phyloP scores from a whole-genome alignment of 108 stramenopile species.

The Cylindrotheca fusiformis region DNA sequence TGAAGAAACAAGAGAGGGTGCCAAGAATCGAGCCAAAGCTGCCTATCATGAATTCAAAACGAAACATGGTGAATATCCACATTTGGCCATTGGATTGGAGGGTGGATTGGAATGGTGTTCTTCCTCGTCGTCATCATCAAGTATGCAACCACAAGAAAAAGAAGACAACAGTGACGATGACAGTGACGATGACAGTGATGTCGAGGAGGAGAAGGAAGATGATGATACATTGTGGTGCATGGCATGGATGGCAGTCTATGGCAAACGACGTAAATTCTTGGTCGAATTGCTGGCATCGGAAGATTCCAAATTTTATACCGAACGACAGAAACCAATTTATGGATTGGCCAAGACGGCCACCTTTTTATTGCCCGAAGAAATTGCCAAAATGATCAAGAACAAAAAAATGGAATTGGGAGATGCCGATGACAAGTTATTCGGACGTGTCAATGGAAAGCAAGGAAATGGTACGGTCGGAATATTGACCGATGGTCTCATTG shows the following conservation, averaged over 20 bases:
- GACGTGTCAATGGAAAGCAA: conserved; percentile 69
- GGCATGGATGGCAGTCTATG: conserved; percentile 92
- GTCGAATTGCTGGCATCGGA: conserved; percentile 26
- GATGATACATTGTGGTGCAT: conserved; percentile 70
- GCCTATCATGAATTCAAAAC: conserved; percentile 52
- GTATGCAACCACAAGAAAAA: conserved; percentile 11
- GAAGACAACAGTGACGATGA: conserved; percentile 2
- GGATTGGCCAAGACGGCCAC: conserved; percentile 73
- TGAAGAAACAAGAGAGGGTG: conserved; percentile 77
- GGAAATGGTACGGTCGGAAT: conserved; percentile 81
- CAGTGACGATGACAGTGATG: neutral
- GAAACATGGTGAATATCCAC: conserved; percentile 27
- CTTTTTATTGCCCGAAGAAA: conserved; percentile 73
- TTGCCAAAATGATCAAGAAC: conserved; percentile 57
- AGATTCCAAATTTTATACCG: conserved; percentile 11
- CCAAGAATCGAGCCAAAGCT: conserved; percentile 72
- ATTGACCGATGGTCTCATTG: conserved; percentile 80
- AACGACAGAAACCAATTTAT: conserved; percentile 18
- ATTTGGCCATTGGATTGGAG: conserved; percentile 87
- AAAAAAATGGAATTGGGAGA: conserved; percentile 88
- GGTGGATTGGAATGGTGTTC: conserved; percentile 91
- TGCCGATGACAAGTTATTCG: conserved; percentile 85
- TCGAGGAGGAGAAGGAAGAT: conserved; percentile 4
- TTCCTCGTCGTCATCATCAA: too few species aligned
- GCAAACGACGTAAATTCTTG: conserved; percentile 30